Base-by-base conservation (phyloP, 2,329 filamentous ascomycete genomes). In the Epichloe brachyelytri region DNA sequence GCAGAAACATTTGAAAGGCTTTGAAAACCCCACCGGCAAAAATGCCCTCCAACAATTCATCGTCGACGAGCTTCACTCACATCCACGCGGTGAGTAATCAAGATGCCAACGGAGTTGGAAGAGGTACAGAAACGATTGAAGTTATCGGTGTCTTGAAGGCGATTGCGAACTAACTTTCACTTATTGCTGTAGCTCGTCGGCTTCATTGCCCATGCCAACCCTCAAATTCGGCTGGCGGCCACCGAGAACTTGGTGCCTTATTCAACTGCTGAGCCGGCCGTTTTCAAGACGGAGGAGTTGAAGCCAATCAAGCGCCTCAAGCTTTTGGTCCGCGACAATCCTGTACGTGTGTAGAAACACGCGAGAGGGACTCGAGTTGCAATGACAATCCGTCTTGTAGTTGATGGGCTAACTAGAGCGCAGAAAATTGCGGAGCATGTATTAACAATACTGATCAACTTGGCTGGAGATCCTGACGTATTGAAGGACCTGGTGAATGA, bases 391-490 rank as follows among this genome's bases (percentile, higher is more conserved):
- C 36, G 36, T n/a, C 5, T 5, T 38, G 11, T 38, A 39, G 12
- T 12, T 36, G 30, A 26, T 22, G 22, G n/a, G 15, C 48, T 49
- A 38, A 49, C 48, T 20, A 14, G 22, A 43, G 8, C 19, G 30
- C 30, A 94, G 82, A 81, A 85, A 65, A 95, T 96, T 54, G 86
- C 91, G n/a, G 88, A 93, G 65, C 86, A 95, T 80, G 90, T 86
- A 38, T 71, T 96, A 58, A 94, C 83, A 14, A 91, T 96, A 58
- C 82, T 98, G 55, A 79, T 97, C 60, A 96, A 95, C 65, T 73
- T 93, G 15, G 85, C 86, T 1, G 80, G 80, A 15, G 90, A 97
- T 59, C 71, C 73, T 12, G 86, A 90, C 49, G 74, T 97, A 3
- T 71, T 95, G 40, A 77, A 86, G 56, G 73, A 71, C 49, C 71